Base-by-base conservation (phyloP, 2,329 filamentous ascomycete species). In the Cladosporium sp. region DNA sequence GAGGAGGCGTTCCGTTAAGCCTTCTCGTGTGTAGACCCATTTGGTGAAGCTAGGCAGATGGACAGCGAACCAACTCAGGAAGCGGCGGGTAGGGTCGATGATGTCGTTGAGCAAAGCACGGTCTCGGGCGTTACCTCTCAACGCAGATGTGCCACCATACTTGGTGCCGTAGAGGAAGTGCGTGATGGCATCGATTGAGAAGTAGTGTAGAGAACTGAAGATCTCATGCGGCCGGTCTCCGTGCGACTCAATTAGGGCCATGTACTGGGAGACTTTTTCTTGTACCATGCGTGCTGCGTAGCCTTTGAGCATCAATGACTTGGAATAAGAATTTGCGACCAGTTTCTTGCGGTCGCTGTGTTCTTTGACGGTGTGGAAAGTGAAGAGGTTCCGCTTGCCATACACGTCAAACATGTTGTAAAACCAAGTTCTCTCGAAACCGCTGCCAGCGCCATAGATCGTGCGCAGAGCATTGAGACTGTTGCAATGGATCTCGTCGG, bases 331-430 rank as follows among this genome's bases (percentile, higher is more conserved):
- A 59, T 82, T 78, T 3, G 77, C 75, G 25, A 83, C 59, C 0
- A 82, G 60, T 63, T 82, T 83, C 70, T 84, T 84, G 17, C 82
- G 69, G 1, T 79, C 74, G 0, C 72, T 74, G 65, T 84, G 81
- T 2, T 74, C 70, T 30, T 73, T 74, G 0, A 71, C 70, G 0
- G 73, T 70, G 6, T 71, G 69, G 60, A 84, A 83, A 0, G 79
- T 81, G 65, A 84, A 84, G 2, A 84, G 64, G 55, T 83, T 82
- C 65, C 76, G 76, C 9, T 72, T 71, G 0, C 79, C 80, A 51
- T 82, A 82, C 0, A 76, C 78, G 61, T 82, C 80, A 59, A 84
- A 84, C 78, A 84, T 82, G 45, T 76, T 74, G 58, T 84, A 84
- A 63, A 83, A 84, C 1, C 54, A 49, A 0, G 80, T 81, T 39